A percentile compares a stretch with the other conserved stretches of the same genome.
phyloP scores from a whole-genome alignment of 805 yeast species.

The Teunomyces kruisii region DNA sequence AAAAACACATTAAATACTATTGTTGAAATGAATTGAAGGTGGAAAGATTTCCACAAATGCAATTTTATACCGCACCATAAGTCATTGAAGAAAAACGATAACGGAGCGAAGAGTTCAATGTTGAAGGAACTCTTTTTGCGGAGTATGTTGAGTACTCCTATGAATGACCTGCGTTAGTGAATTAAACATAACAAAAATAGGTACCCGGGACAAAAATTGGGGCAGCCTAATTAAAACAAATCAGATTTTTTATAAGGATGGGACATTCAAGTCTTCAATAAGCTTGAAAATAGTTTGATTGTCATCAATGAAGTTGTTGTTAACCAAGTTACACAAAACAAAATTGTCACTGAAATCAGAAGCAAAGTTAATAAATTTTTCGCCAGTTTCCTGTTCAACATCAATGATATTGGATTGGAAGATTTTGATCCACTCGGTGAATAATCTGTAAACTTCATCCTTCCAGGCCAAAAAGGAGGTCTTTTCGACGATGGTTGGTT shows the following conservation, averaged over 20 bases:
- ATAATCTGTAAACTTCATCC: conserved; percentile 85
- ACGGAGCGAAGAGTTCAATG: conserved; percentile 16
- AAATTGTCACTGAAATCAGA: conserved; percentile 53
- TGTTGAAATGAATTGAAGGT: conserved; percentile 20
- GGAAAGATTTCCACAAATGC: conserved; percentile 10
- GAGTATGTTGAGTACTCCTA: conserved; percentile 38
- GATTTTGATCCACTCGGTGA: conserved; percentile 74
- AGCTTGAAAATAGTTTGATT: conserved; percentile 57
- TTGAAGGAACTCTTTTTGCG: conserved; percentile 24
- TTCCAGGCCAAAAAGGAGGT: conserved; percentile 95
- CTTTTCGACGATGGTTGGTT: conserved; percentile 94
- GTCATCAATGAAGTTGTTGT: conserved; percentile 69
- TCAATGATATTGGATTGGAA: conserved; percentile 38
- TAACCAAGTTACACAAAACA: conserved; percentile 83
- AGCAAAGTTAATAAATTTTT: conserved; percentile 42
- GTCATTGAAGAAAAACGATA: conserved; percentile 13
- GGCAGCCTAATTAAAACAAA: neutral
- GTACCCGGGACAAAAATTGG: neutral
- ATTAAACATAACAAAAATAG: conserved; percentile 11
- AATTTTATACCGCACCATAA: conserved; percentile 7
- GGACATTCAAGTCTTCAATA: conserved; percentile 35
- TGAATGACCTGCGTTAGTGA: conserved; percentile 23
- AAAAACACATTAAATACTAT: conserved; percentile 8
- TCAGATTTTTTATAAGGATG: neutral
- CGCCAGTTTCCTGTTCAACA: conserved; percentile 27